Conservation (phyloP, 306 rosid genomes). For the Cucurbita maxima region DNA sequence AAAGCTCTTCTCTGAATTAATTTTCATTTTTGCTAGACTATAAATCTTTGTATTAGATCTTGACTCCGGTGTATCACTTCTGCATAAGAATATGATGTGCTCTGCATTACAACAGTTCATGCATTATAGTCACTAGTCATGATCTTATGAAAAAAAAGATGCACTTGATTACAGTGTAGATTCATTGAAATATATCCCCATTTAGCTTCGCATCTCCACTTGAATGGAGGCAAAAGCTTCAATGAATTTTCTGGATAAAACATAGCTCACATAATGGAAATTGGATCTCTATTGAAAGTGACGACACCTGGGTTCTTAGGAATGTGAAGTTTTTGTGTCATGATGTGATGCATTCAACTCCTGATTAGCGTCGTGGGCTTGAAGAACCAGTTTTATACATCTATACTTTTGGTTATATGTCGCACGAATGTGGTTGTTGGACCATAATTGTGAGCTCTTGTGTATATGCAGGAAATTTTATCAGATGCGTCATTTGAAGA, state of each 20-base stretch:
- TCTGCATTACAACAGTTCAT: not conserved
- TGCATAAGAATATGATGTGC: not conserved
- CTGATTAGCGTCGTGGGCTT: not conserved
- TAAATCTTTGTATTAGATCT: not conserved
- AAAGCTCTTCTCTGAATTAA: constrained; percentile 12
- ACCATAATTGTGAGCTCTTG: constrained; percentile 7
- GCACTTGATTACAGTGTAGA: not conserved
- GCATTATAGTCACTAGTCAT: not conserved
- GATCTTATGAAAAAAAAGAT: not conserved
- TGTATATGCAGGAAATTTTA: constrained; percentile 56
- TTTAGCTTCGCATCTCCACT: not conserved
- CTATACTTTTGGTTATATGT: not conserved
- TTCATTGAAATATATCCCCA: not conserved
- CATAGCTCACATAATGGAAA: not conserved
- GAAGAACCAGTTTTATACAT: constrained; percentile 3
- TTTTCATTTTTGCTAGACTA: not conserved
- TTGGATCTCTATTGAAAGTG: not conserved
- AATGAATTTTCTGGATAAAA: too few relatives aligned
- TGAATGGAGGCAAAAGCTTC: not conserved
- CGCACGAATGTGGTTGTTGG: not conserved
- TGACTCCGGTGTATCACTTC: not conserved
- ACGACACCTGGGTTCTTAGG: not conserved
- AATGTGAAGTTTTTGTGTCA: not conserved
- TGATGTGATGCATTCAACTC: not conserved
- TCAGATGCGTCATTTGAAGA: constrained; percentile 61